Base-by-base conservation (phyloP, 1,284 basidiomycete genomes). In the Thecaphora thlaspeos region DNA sequence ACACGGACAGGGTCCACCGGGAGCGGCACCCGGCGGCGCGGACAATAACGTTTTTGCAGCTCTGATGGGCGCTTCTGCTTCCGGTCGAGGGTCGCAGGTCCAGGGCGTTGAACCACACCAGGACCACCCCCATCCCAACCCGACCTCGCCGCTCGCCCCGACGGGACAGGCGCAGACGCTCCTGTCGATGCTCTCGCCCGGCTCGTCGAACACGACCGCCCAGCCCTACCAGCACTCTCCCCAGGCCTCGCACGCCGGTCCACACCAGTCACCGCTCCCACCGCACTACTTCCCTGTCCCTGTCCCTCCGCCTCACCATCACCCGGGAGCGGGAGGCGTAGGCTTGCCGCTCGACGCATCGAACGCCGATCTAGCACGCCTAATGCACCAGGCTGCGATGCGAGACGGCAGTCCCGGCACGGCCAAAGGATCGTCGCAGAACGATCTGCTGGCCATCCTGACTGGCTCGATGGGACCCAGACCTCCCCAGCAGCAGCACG, bases 381-480 rank as follows among this genome's bases (percentile, higher is more conserved):
- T 37, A 7, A 5, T 37, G 38, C 38, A 40, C 15, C 10, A 8
- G 21, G 4, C n/a, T 4, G n/a, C 19, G 11, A 22, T 22, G n/a
- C 18, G 38, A 7, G 19, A 21, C 38, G 38, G 38, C n/a, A 40
- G 38, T 18, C 38, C 38, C 7, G 21, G 18, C 18, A 11, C 38
- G 3, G n/a, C 19, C 21, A 4, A 7, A 3, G 38, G 18, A 11
- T 18, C 38, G 11, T 19, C 38, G 21, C 38, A 4, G 48, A 65
- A 61, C 21, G 62, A 65, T 37, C 41, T 65, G 36, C 50, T 65
- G 30, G 60, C 62, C n/a, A 65, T 65, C 18, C 38, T 65, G 36
- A 57, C 62, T 1, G 62, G 18, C 7, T 8, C 18, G 38, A 3
- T 40, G 4, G 38, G 38, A 21, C 11, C 32, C 26, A 28, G 26